Conservation (phyloP, 202 grass and related monocot genomes). For the Carex arenaria region DNA sequence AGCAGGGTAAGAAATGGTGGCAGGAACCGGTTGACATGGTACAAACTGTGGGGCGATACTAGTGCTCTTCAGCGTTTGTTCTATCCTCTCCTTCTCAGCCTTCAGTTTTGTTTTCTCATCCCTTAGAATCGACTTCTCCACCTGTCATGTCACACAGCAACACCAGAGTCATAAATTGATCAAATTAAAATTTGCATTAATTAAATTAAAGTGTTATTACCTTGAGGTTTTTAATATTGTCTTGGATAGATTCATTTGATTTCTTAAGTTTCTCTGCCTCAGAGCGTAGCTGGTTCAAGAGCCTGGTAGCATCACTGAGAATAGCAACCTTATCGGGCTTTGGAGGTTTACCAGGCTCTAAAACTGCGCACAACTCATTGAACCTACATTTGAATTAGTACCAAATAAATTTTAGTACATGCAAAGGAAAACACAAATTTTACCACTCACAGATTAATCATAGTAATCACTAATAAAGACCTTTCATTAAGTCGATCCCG, state of each 20-base stretch:
- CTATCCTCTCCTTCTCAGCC: conserved; percentile 76
- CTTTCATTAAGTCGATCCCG: conserved; percentile 89
- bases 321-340: conserved; percentile 78
- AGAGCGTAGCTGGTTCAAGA: conserved; percentile 44
- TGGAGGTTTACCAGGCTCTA: conserved; percentile 83
- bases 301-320: conserved; percentile 54
- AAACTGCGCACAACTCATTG: conserved; percentile 67
- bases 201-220: conserved; percentile 22
- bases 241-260: conserved; percentile 72
- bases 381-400: conserved; percentile 41
- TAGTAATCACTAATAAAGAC: conserved; percentile 18
- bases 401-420: not conserved
- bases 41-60: conserved; percentile 26
- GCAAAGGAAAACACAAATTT: not conserved
- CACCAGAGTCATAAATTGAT: not conserved
- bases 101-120: conserved; percentile 88
- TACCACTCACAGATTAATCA: not conserved
- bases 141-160: conserved; percentile 26
- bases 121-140: conserved; percentile 70
- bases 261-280: conserved; percentile 80
- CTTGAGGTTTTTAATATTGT: conserved; percentile 84
- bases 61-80: conserved; percentile 70
- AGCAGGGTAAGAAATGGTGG: conserved; percentile 19
- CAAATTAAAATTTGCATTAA: not conserved
- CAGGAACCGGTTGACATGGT: conserved; percentile 39